phyloP scores from a whole-genome alignment of 192 early-diverging fungal genomes.

The Backusella sp. region DNA sequence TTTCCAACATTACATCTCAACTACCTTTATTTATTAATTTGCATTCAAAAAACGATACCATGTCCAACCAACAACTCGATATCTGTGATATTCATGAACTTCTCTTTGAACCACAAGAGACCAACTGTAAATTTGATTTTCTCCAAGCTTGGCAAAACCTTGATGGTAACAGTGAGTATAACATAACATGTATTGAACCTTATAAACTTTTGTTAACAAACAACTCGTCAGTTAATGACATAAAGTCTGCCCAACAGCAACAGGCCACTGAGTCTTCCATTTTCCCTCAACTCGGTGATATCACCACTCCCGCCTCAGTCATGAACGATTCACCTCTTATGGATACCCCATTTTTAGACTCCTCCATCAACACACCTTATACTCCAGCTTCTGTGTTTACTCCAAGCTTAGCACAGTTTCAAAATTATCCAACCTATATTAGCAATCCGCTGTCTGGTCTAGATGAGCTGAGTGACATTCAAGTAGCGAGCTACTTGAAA shows the following conservation, averaged over 20 bases:
- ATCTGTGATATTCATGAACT: slow-evolving; percentile 3
- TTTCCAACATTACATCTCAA: not conserved
- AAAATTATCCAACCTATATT: not conserved
- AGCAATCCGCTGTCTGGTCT: not conserved
- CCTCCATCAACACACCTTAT: not conserved
- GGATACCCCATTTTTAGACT: slow-evolving; percentile 2
- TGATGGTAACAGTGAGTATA: not conserved
- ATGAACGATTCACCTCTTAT: not conserved
- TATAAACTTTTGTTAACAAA: slow-evolving; percentile 3
- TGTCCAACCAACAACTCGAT: not conserved
- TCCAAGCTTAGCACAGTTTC: slow-evolving; percentile 7
- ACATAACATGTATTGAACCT: not conserved
- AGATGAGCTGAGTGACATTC: not conserved
- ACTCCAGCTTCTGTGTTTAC: slow-evolving; percentile 4
- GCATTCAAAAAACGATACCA: not conserved
- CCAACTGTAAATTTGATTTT: not conserved
- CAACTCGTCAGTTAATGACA: not conserved
- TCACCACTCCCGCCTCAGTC: not conserved
- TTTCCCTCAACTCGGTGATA: not conserved
- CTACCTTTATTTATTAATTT: not conserved
- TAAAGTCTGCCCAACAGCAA: not conserved
- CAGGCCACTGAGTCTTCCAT: not conserved
- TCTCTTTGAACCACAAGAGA: not conserved
- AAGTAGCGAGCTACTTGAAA: slow-evolving; percentile 6
- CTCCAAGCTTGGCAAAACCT: not conserved